These are phyloP conservation scores for Schwanniomyces vanrijiae DNA, from an alignment of 805 yeast species.

Conservation along the genomic window DNA sequence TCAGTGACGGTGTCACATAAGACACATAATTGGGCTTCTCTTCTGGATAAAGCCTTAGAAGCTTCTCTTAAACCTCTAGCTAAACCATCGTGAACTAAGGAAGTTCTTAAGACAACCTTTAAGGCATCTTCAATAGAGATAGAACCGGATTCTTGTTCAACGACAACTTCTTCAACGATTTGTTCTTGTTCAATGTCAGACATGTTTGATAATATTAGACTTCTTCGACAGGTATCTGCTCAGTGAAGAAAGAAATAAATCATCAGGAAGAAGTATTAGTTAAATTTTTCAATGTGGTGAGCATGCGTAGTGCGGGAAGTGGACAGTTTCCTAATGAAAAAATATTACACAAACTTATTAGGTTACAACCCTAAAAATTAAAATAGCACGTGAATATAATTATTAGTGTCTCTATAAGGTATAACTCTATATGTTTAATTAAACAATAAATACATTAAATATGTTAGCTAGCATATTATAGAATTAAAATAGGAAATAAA, in stretches of 20 bases:
- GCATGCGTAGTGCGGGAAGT: background rate
- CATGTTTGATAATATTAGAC: slow-evolving; percentile 58
- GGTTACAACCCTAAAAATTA: background rate
- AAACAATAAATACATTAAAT: background rate
- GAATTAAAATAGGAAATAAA: background rate
- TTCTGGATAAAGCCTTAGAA: slow-evolving; percentile 95
- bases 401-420: background rate
- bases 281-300: slow-evolving; percentile 7
- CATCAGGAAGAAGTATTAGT: slow-evolving; percentile 5
- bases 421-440: background rate
- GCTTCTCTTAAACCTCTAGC: slow-evolving; percentile 99
- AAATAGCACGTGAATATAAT: background rate
- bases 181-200: slow-evolving; percentile 93
- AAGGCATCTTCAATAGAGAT: slow-evolving; percentile 98
- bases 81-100: slow-evolving; percentile 98
- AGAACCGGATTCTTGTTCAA: slow-evolving; percentile 83
- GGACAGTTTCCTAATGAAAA: background rate
- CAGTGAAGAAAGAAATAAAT: slow-evolving; percentile 42
- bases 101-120: slow-evolving; percentile 96
- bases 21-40: slow-evolving; percentile 97
- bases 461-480: slow-evolving; percentile 1
- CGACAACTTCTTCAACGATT: slow-evolving; percentile 79
- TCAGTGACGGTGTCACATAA: slow-evolving; percentile 98
- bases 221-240: slow-evolving; percentile 74
- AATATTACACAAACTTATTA: background rate